A percentile compares a stretch with the other conserved stretches of the same genome.
These are phyloP conservation scores for Sporothrix mexicana DNA, from an alignment of 2,329 filamentous ascomycete genomes.

Conservation along the genomic window DNA sequence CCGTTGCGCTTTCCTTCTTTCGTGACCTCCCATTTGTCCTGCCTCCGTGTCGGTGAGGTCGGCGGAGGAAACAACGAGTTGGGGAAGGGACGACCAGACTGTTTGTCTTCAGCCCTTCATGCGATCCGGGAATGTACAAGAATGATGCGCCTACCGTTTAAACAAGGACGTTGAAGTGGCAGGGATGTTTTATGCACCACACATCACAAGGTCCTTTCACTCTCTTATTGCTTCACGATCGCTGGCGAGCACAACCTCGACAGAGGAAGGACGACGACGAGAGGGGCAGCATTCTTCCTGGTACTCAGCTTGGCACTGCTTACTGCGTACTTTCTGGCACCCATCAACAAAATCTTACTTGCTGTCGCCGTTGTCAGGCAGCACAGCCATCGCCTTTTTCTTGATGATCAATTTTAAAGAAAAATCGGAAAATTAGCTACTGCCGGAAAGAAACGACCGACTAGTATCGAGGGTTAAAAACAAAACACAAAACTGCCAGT, in stretches of 20 bases:
- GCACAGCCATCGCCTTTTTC: background rate
- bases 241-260: background rate
- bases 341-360: background rate
- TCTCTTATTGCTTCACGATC: background rate
- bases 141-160: too few relatives aligned
- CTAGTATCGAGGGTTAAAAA: background rate
- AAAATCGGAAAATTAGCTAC: background rate
- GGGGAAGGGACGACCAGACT: slow-evolving; percentile 5
- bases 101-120: background rate
- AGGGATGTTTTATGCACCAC: background rate
- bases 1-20: slow-evolving; percentile 4
- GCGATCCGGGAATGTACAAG: too few relatives aligned
- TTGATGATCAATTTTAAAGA: background rate
- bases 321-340: slow-evolving; percentile 6
- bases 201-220: background rate
- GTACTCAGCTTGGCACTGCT: slow-evolving; percentile 4
- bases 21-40: background rate
- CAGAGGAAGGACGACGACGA: background rate
- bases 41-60: slow-evolving; percentile 33
- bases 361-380: slow-evolving; percentile 1
- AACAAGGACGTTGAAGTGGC: background rate
- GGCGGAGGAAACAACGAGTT: slow-evolving; percentile 27
- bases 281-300: background rate
- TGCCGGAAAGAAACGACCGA: background rate
- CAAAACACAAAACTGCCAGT: background rate